A percentile compares a stretch with the other conserved stretches of the same genome.
Conservation (phyloP, 1,139 yeast species). For the Tardiomyces digboiensis region DNA sequence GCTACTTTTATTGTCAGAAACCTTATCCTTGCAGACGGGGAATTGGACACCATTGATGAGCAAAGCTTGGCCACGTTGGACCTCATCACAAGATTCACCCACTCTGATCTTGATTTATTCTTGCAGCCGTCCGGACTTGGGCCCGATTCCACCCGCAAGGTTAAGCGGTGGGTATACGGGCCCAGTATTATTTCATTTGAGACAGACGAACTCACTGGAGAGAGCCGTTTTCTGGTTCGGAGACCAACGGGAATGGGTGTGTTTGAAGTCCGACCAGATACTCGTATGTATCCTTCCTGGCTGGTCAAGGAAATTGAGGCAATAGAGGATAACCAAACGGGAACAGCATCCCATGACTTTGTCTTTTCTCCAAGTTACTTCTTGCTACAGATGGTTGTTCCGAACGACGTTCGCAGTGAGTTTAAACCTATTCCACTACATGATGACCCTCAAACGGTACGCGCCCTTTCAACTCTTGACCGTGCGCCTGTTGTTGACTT, state of each 20-base stretch:
- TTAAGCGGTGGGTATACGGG: slow-evolving; percentile 56
- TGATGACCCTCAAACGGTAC: slow-evolving; percentile 39
- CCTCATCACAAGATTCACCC: slow-evolving; percentile 57
- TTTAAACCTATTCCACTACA: slow-evolving; percentile 33
- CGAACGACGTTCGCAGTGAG: slow-evolving; percentile 17
- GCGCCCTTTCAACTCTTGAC: slow-evolving; percentile 62
- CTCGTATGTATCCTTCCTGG: neutral
- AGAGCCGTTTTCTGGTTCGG: slow-evolving; percentile 43
- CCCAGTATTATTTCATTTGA: slow-evolving; percentile 47
- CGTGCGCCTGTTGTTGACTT: slow-evolving; percentile 71
- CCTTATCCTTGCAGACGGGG: slow-evolving; percentile 37
- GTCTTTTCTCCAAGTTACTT: slow-evolving; percentile 35
- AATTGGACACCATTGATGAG: slow-evolving; percentile 34
- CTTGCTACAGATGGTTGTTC: slow-evolving; percentile 33
- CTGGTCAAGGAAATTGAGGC: neutral
- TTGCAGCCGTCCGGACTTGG: slow-evolving; percentile 21
- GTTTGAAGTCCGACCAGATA: slow-evolving; percentile 28
- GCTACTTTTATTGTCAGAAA: slow-evolving; percentile 57
- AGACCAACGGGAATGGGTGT: slow-evolving; percentile 59
- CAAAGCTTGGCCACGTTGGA: slow-evolving; percentile 61
- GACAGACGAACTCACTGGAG: slow-evolving; percentile 44
- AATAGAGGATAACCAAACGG: too few species aligned
- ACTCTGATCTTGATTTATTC: slow-evolving; percentile 51
- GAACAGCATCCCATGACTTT: too few species aligned
- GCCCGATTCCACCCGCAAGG: slow-evolving; percentile 8